Evolutionary conservation across 176 grass and related monocot species (phyloP).

Genomic region (Phragmites australis): DNA sequence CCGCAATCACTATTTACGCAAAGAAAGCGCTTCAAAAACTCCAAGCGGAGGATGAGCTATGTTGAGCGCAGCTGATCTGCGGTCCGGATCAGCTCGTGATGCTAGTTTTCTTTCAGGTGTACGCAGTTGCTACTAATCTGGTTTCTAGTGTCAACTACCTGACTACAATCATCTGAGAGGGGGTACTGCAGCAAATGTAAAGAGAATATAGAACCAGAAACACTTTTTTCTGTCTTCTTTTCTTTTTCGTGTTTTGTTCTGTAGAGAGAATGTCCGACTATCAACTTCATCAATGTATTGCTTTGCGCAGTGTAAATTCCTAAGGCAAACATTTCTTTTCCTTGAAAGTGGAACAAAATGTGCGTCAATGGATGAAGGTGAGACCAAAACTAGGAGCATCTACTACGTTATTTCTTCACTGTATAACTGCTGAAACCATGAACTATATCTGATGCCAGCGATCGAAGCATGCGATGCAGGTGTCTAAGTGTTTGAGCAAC

Average conservation of each 20-base stretch:
- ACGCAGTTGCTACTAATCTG: slow-evolving; percentile 47
- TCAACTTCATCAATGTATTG: slow-evolving; percentile 28
- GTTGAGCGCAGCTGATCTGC: slow-evolving; percentile 23
- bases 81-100: not conserved
- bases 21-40: slow-evolving; percentile 89
- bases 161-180: slow-evolving; percentile 32
- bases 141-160: slow-evolving; percentile 36
- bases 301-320: slow-evolving; percentile 47
- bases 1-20: slow-evolving; percentile 94
- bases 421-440: no score
- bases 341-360: no score
- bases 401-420: no score
- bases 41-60: slow-evolving; percentile 74
- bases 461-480: no score
- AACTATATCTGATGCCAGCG: no score
- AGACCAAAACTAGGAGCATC: no score
- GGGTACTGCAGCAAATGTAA: slow-evolving; percentile 51
- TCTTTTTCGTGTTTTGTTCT: slow-evolving; percentile 19
- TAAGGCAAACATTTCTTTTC: not conserved
- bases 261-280: slow-evolving; percentile 28
- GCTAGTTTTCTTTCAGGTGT: slow-evolving; percentile 40
- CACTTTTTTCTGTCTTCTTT: not conserved
- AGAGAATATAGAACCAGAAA: slow-evolving; percentile 48
- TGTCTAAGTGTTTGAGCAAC: no score
- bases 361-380: no score